These are phyloP conservation scores for Mollisiaceae sp. DNA, from an alignment of 2,329 filamentous ascomycete species.

Conservation along the genomic window DNA sequence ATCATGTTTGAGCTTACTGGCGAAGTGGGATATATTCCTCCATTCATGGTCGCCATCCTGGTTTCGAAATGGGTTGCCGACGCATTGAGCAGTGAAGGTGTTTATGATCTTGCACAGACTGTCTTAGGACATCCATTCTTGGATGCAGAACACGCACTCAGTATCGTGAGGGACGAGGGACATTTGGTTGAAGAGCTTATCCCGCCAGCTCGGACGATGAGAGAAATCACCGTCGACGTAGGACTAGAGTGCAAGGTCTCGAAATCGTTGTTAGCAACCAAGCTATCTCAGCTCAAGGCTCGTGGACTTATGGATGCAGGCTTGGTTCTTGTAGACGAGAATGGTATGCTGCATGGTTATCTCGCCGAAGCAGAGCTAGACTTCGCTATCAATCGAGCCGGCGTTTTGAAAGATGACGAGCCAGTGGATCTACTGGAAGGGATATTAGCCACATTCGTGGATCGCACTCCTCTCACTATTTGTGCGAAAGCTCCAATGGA, in stretches of 20 bases:
- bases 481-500: slow-evolving; percentile 59
- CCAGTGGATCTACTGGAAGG: slow-evolving; percentile 43
- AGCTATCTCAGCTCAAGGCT: slow-evolving; percentile 52
- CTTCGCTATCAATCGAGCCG: slow-evolving; percentile 48
- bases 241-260: slow-evolving; percentile 50
- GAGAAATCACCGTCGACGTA: slow-evolving; percentile 57
- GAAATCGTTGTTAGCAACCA: slow-evolving; percentile 48
- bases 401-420: slow-evolving; percentile 33
- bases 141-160: slow-evolving; percentile 55
- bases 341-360: slow-evolving; percentile 57
- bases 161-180: slow-evolving; percentile 47
- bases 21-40: slow-evolving; percentile 60
- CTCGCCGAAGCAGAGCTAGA: slow-evolving; percentile 59
- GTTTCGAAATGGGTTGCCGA: slow-evolving; percentile 65
- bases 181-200: slow-evolving; percentile 52
- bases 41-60: slow-evolving; percentile 64
- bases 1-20: slow-evolving; percentile 68
- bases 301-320: slow-evolving; percentile 62
- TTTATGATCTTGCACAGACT: slow-evolving; percentile 65
- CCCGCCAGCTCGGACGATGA: slow-evolving; percentile 59
- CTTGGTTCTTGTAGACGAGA: slow-evolving; percentile 57
- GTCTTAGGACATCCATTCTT: slow-evolving; percentile 64
- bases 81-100: slow-evolving; percentile 55
- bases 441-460: slow-evolving; percentile 53
- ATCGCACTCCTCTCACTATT: slow-evolving; percentile 57